Conservation (phyloP, 2,329 filamentous ascomycete genomes). For the Arthrobotrys entomopaga region DNA sequence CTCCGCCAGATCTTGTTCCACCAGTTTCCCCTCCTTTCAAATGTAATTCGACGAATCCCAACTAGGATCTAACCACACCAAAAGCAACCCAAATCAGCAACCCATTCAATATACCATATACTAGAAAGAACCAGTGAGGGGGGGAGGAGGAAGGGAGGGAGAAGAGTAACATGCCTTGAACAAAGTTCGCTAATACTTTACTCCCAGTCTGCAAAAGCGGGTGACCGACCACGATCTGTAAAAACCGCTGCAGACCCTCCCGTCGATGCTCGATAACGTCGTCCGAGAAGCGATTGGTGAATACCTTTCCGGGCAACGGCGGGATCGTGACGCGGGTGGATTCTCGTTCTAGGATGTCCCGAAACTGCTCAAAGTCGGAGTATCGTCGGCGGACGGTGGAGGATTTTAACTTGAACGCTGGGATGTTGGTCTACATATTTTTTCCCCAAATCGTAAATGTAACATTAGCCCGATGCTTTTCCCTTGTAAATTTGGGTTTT, state of each 20-base stretch:
- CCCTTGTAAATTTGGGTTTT: background rate
- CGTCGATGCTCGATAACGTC: constrained; percentile 96
- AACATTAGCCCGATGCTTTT: background rate
- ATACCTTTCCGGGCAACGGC: constrained; percentile 94
- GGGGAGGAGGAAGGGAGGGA: background rate
- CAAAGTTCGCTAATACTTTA: constrained; percentile 94
- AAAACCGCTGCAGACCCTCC: constrained; percentile 90
- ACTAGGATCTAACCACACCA: constrained; percentile 64
- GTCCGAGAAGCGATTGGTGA: constrained; percentile 97
- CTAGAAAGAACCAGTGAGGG: constrained; percentile 13
- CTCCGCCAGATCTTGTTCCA: constrained; percentile 47
- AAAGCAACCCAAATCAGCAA: background rate
- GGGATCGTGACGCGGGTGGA: constrained; percentile 94
- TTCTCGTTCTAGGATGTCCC: constrained; percentile 96
- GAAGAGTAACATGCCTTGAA: constrained; percentile 76
- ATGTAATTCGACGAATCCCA: constrained; percentile 58
- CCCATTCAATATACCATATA: constrained; percentile 13
- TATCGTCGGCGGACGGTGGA: constrained; percentile 91
- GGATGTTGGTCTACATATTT: constrained; percentile 80
- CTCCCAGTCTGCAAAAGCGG: constrained; percentile 96
- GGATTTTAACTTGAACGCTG: constrained; percentile 82
- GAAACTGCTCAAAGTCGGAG: constrained; percentile 98
- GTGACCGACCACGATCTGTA: constrained; percentile 97
- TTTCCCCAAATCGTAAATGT: background rate
- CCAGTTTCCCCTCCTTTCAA: constrained; percentile 53